A percentile compares a stretch with the other conserved stretches of the same genome.
phyloP scores from a whole-genome alignment of 805 yeast genomes.

The Sugiyamaella valdiviana region DNA sequence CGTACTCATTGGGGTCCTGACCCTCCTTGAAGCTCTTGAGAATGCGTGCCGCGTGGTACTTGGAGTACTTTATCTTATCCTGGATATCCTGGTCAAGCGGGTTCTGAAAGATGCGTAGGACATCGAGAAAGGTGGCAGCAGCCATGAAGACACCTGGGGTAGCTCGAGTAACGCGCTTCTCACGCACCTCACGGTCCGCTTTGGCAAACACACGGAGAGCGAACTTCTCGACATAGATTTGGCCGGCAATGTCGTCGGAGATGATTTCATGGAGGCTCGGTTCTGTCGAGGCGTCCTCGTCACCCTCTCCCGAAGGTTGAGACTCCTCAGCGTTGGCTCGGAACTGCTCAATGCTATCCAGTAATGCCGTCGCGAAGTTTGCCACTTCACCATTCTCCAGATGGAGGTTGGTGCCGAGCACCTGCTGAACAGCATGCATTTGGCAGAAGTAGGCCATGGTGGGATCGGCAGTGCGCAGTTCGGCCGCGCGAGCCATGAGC shows the following conservation, averaged over 20 bases:
- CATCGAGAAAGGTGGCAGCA: slow-evolving; percentile 46
- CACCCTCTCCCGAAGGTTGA: slow-evolving; percentile 30
- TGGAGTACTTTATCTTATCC: slow-evolving; percentile 51
- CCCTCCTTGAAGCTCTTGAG: slow-evolving; percentile 44
- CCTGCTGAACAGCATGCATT: slow-evolving; percentile 66
- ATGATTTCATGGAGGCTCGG: slow-evolving; percentile 39
- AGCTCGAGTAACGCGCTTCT: slow-evolving; percentile 37
- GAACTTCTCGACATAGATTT: slow-evolving; percentile 51
- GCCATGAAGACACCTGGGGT: slow-evolving; percentile 53
- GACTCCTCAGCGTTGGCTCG: slow-evolving; percentile 40
- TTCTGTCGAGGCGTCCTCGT: slow-evolving; percentile 27
- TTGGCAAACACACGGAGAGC: slow-evolving; percentile 52
- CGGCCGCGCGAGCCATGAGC: slow-evolving; percentile 33
- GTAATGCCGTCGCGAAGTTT: slow-evolving; percentile 48
- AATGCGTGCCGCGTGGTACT: slow-evolving; percentile 56
- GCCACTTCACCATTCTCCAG: slow-evolving; percentile 50
- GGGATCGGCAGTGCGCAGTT: slow-evolving; percentile 54
- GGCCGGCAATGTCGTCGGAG: slow-evolving; percentile 52
- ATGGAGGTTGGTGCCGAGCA: slow-evolving; percentile 58
- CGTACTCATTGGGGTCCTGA: slow-evolving; percentile 53
- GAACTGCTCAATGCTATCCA: slow-evolving; percentile 64
- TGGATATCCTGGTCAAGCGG: slow-evolving; percentile 30
- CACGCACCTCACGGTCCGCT: slow-evolving; percentile 44
- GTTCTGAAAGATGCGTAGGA: slow-evolving; percentile 39
- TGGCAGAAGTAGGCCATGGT: slow-evolving; percentile 66